A percentile compares a stretch with the other conserved stretches of the same genome.
Evolutionary conservation across 139 green algal genomes (phyloP).

Genomic region (Pseudopediastrum boryanum): DNA sequence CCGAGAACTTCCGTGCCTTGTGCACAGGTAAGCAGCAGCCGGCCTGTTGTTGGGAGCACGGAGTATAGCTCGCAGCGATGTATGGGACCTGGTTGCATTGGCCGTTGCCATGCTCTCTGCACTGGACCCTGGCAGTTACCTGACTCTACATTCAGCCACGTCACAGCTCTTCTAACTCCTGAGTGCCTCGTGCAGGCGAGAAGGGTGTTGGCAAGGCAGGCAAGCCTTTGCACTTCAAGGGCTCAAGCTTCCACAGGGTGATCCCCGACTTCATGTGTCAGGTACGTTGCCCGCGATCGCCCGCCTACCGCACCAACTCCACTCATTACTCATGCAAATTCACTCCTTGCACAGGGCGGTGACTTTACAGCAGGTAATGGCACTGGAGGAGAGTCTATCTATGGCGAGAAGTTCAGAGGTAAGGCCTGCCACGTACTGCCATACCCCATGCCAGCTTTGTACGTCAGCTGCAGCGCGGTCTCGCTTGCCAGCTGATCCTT

Average conservation of each 20-base stretch:
- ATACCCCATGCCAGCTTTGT: neutral
- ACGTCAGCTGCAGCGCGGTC: too few relatives aligned
- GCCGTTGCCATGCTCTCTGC: too few relatives aligned
- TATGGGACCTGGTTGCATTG: too few relatives aligned
- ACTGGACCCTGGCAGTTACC: too few relatives aligned
- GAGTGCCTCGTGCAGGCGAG: constrained; percentile 67
- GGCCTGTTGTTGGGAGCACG: too few relatives aligned
- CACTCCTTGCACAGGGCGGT: constrained; percentile 46
- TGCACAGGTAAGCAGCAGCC: constrained; percentile 89
- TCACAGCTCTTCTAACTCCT: too few relatives aligned
- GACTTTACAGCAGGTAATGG: constrained; percentile 80
- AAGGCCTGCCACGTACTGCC: neutral
- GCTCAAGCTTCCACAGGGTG: constrained; percentile 72
- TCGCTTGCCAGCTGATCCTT: too few relatives aligned
- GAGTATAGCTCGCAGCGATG: too few relatives aligned
- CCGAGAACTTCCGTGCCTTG: constrained; percentile 92
- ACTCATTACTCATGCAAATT: neutral
- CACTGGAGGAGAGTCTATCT: constrained; percentile 90
- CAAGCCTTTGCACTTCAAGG: constrained; percentile 89
- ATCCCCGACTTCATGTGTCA: constrained; percentile 82
- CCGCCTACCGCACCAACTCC: too few relatives aligned
- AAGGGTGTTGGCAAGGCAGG: constrained; percentile 77
- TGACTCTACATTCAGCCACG: too few relatives aligned
- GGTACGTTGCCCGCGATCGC: too few relatives aligned
- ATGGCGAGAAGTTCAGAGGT: constrained; percentile 69